Evolutionary conservation across 2,329 filamentous ascomycete species (phyloP).

Genomic region (Chaetomiaceae sp.): DNA sequence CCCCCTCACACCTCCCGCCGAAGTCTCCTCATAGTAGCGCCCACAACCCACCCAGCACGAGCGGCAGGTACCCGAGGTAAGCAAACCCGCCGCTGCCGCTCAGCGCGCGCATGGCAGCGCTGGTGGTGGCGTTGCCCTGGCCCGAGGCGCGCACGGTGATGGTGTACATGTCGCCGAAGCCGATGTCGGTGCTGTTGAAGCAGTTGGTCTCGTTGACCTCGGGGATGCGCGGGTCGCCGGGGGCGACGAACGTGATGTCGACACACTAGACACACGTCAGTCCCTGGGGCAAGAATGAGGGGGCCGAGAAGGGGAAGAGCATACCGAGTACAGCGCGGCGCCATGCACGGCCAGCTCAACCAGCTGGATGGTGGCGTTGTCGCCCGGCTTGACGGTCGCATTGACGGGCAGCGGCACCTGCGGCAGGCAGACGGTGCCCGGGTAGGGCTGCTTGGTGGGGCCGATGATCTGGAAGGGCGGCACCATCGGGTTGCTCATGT

Average conservation of each 20-base stretch:
- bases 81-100: slow-evolving; percentile 22
- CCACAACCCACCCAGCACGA: slow-evolving; percentile 35
- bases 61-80: slow-evolving; percentile 37
- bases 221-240: slow-evolving; percentile 58
- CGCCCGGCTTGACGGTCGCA: slow-evolving; percentile 66
- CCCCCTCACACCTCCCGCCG: not conserved
- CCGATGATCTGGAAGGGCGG: slow-evolving; percentile 76
- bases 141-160: slow-evolving; percentile 45
- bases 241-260: slow-evolving; percentile 85
- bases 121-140: slow-evolving; percentile 29
- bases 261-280: slow-evolving; percentile 70
- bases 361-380: slow-evolving; percentile 84
- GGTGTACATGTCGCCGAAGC: slow-evolving; percentile 72
- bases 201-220: slow-evolving; percentile 78
- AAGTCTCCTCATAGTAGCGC: slow-evolving; percentile 30
- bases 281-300: no score
- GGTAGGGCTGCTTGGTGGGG: slow-evolving; percentile 76
- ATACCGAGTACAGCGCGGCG: slow-evolving; percentile 72
- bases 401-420: slow-evolving; percentile 78
- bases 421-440: slow-evolving; percentile 80
- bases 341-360: slow-evolving; percentile 80
- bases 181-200: slow-evolving; percentile 75
- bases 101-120: slow-evolving; percentile 25
- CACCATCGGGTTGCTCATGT: slow-evolving; percentile 83
- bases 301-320: slow-evolving; percentile 31